Base-by-base conservation (phyloP, 2,329 filamentous ascomycete genomes). In the Fusarium solani-melongenae region DNA sequence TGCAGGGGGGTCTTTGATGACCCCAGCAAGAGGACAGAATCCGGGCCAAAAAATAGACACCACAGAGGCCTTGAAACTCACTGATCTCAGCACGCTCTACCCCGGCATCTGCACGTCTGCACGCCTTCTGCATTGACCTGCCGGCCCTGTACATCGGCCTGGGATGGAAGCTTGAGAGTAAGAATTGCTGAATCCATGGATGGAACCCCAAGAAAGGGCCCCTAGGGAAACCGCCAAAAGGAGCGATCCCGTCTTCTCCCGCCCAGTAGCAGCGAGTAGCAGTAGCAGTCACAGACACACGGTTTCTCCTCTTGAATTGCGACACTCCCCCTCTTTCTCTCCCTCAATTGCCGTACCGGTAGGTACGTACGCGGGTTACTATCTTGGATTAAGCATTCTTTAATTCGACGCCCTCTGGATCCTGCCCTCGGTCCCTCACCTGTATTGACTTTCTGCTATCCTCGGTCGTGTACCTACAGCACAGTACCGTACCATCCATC, bases 361-460 rank as follows among this genome's bases (percentile, higher is more conserved):
- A 46, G 61, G 59, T 49, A 55, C 24, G 31, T 49, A 46, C 65
- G 27, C 36, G 53, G 38, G 39, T 49, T 56, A 36, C 38, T 62
- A 68, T 68, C 64, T 34, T 20, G 57, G 33, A 53, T 46, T 41
- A 51, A 51, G 31, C 36, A 57, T 41, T 67, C 60, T 64, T 33
- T 71, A 67, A 22, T 46, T 38, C 22, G 62, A 73, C 71, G 67
- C 71, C 71, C 65, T 53, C 60, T 41, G 62, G 10, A 57, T 61
- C 34, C 67, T 56, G 33, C 66, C 70, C 57, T 73, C 70, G 62
- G 70, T 62, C 70, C 55, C 66, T 73, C 67, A 51, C 38, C 33
- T 64, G 62, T 53, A 74, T 57, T 63, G 53, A 72, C 67, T 74
- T 73, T 72, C 36, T 67, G 59, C 36, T 58, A 31, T 61, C 53